Conservation (phyloP, 2,329 filamentous ascomycete species). For the Lachnellula arida region DNA sequence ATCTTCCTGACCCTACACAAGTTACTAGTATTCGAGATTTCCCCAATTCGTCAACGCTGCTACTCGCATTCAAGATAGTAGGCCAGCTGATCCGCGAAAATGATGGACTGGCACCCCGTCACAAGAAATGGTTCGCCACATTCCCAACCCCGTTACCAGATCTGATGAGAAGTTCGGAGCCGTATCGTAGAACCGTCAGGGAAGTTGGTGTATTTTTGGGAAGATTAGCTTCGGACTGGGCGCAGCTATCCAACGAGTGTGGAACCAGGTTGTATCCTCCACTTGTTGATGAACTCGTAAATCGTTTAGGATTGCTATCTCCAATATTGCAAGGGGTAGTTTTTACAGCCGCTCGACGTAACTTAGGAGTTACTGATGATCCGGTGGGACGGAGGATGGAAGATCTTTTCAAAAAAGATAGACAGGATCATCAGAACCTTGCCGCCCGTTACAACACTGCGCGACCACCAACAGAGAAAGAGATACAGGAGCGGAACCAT, state of each 20-base stretch:
- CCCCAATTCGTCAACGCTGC: constrained; percentile 18
- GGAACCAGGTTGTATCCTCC: constrained; percentile 44
- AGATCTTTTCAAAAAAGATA: constrained; percentile 35
- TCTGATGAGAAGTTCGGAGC: constrained; percentile 28
- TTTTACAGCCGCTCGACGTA: constrained; percentile 47
- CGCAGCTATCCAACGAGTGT: constrained; percentile 34
- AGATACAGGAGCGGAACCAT: constrained; percentile 24
- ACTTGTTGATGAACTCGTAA: constrained; percentile 50
- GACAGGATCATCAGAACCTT: constrained; percentile 29
- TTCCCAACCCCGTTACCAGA: constrained; percentile 40
- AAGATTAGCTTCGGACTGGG: constrained; percentile 40
- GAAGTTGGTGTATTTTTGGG: constrained; percentile 43
- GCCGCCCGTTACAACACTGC: constrained; percentile 23
- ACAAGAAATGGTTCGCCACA: constrained; percentile 41
- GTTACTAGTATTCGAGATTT: constrained; percentile 34
- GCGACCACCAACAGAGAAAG: constrained; percentile 24
- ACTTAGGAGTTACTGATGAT: constrained; percentile 39
- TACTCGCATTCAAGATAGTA: constrained; percentile 34
- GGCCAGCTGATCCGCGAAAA: constrained; percentile 44
- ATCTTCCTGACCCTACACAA: constrained; percentile 16
- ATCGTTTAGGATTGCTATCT: constrained; percentile 45
- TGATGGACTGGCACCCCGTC: constrained; percentile 33
- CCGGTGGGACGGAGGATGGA: constrained; percentile 33
- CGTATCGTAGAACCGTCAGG: constrained; percentile 29
- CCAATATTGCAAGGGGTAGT: constrained; percentile 48